Percentiles rank a stretch among this genome's conserved stretches.
Conservation (phyloP, 1,284 basidiomycete genomes). For the Ganoderma leucocontextum region DNA sequence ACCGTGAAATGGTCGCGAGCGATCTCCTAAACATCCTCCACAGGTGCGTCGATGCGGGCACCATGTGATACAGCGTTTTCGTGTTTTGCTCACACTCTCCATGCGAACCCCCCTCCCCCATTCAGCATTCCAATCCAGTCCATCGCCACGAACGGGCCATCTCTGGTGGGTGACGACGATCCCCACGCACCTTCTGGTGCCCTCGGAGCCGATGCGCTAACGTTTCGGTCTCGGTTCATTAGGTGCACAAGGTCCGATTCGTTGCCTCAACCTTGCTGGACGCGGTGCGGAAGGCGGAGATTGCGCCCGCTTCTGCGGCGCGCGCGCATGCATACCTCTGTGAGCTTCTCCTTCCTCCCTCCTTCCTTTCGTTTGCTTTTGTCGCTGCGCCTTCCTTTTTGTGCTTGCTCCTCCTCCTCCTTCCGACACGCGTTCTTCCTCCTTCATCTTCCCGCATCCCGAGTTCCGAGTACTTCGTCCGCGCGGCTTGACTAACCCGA, state of each 20-base stretch:
- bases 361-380: constrained; percentile 11
- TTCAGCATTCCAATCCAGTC: constrained; percentile 87
- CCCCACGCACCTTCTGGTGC: constrained; percentile 14
- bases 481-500: constrained; percentile 9
- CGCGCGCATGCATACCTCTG: constrained; percentile 84
- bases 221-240: not conserved
- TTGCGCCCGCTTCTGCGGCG: constrained; percentile 75
- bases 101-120: constrained; percentile 5
- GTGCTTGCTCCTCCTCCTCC: not conserved
- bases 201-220: constrained; percentile 5
- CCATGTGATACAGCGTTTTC: constrained; percentile 13
- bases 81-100: constrained; percentile 17
- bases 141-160: constrained; percentile 88
- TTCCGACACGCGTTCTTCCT: not conserved
- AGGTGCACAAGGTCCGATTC: constrained; percentile 90
- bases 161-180: constrained; percentile 57
- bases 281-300: constrained; percentile 83
- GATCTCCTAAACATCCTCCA: constrained; percentile 86
- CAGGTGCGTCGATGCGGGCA: constrained; percentile 52
- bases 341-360: constrained; percentile 46
- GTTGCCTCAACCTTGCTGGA: constrained; percentile 89
- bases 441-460: constrained; percentile 2
- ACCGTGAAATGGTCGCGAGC: constrained; percentile 78
- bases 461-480: constrained; percentile 12
- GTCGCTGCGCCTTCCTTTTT: constrained; percentile 1